Evolutionary conservation across 148 eudicot species (phyloP).

Genomic region (Diospyros lotus): DNA sequence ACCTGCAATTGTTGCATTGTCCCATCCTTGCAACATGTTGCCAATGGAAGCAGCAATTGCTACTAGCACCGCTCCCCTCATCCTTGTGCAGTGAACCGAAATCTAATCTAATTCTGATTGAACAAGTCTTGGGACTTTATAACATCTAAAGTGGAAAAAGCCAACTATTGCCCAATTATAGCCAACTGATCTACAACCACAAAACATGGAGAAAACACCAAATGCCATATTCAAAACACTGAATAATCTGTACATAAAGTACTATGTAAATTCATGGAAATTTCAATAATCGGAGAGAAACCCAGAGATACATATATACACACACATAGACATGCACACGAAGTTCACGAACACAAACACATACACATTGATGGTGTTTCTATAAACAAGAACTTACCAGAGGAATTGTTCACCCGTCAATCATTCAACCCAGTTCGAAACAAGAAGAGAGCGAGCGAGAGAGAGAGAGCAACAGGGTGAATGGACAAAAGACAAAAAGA

Average conservation of each 20-base stretch:
- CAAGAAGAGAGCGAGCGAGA: too few relatives aligned
- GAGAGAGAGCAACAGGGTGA: too few relatives aligned
- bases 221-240: background rate
- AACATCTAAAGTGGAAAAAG: background rate
- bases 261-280: background rate
- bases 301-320: background rate
- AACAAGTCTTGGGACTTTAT: background rate
- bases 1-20: conserved; percentile 99
- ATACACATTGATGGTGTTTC: background rate
- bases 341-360: background rate
- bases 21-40: conserved; percentile 98
- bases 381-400: too few relatives aligned
- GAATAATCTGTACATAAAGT: background rate
- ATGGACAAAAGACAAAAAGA: too few relatives aligned
- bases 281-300: background rate
- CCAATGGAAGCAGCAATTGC: conserved; percentile 93
- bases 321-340: background rate
- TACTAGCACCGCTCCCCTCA: conserved; percentile 81
- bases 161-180: background rate
- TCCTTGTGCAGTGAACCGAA: conserved; percentile 22
- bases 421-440: too few relatives aligned
- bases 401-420: too few relatives aligned
- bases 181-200: background rate
- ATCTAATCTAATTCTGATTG: conserved; percentile 8
- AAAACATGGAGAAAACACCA: background rate